These are phyloP conservation scores for Geotrichum reessii DNA, from an alignment of 1,139 yeast species.

Conservation along the genomic window DNA sequence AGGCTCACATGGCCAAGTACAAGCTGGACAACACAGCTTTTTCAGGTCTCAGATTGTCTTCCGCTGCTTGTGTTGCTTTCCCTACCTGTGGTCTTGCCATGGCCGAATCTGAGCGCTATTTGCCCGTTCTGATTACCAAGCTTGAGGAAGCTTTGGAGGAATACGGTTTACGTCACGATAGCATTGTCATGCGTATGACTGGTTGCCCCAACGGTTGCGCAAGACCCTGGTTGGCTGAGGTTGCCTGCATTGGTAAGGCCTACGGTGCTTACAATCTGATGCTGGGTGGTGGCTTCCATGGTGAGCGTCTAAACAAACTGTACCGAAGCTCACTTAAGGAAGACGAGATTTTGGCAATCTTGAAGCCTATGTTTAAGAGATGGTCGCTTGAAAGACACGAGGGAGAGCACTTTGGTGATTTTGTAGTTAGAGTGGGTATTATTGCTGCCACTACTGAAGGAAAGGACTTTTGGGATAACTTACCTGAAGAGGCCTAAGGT, in stretches of 20 bases:
- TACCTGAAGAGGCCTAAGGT: conserved; percentile 55
- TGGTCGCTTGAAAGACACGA: conserved; percentile 91
- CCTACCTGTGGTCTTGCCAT: conserved; percentile 98
- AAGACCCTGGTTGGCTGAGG: conserved; percentile 96
- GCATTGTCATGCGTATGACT: conserved; percentile 96
- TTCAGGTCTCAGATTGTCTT: conserved; percentile 79
- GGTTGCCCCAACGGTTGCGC: conserved; percentile 99
- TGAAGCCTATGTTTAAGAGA: conserved; percentile 83
- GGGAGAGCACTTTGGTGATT: conserved; percentile 95
- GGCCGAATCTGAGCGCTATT: conserved; percentile 96
- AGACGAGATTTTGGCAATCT: conserved; percentile 70
- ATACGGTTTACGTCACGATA: conserved; percentile 88
- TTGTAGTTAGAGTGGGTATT: conserved; percentile 75
- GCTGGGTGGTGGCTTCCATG: conserved; percentile 96
- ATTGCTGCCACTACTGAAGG: conserved; percentile 89
- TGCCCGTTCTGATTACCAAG: conserved; percentile 76
- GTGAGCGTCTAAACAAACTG: conserved; percentile 86
- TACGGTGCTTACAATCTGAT: conserved; percentile 86
- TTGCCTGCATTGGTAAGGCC: conserved; percentile 94
- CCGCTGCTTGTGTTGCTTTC: conserved; percentile 97
- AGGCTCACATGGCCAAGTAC: conserved; percentile 60
- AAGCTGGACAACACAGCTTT: conserved; percentile 80
- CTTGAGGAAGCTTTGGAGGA: conserved; percentile 83
- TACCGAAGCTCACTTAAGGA: conserved; percentile 86
- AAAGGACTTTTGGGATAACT: conserved; percentile 87